Percentiles rank a stretch among this genome's conserved stretches.
Conservation (phyloP, 805 yeast genomes). For the Babjeviella inositovora region DNA sequence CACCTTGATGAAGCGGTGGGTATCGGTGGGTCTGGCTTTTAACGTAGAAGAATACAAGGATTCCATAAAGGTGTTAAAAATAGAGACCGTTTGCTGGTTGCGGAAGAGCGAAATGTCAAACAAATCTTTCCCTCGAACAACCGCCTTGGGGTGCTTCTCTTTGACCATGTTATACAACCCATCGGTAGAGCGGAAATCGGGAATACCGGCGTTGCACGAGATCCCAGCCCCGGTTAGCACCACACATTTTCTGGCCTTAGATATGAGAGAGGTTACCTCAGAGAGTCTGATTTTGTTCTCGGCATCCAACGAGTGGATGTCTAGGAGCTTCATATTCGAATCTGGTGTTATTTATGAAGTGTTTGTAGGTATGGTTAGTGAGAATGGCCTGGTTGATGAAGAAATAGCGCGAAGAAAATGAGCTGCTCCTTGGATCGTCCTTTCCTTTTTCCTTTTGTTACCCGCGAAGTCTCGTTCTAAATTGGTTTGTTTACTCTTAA, state of each 20-base stretch:
- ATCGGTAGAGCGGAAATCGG: conserved; percentile 76
- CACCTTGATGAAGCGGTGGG: conserved; percentile 59
- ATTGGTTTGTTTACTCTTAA: too few relatives aligned
- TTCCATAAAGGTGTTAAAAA: conserved; percentile 88
- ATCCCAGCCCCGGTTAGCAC: conserved; percentile 92
- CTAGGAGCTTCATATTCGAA: too few relatives aligned
- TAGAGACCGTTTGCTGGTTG: conserved; percentile 41
- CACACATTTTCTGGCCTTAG: conserved; percentile 36
- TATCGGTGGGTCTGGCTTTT: conserved; percentile 65
- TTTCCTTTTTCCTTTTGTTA: too few relatives aligned
- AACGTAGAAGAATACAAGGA: conserved; percentile 47
- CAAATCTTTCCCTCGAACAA: conserved; percentile 76
- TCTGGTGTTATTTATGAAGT: too few relatives aligned
- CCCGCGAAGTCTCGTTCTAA: too few relatives aligned
- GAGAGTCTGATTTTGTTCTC: too few relatives aligned
- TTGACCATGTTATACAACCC: conserved; percentile 74
- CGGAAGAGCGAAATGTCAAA: conserved; percentile 78
- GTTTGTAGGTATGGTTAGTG: too few relatives aligned
- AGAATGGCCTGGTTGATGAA: too few relatives aligned
- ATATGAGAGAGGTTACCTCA: too few relatives aligned
- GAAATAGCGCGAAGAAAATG: too few relatives aligned
- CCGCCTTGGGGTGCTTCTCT: conserved; percentile 36
- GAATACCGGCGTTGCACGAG: conserved; percentile 93
- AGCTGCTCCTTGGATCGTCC: too few relatives aligned
- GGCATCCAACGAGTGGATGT: too few relatives aligned